Evolutionary conservation across 169 alveolate species (phyloP).

Genomic region (Plasmodium gonderi): DNA sequence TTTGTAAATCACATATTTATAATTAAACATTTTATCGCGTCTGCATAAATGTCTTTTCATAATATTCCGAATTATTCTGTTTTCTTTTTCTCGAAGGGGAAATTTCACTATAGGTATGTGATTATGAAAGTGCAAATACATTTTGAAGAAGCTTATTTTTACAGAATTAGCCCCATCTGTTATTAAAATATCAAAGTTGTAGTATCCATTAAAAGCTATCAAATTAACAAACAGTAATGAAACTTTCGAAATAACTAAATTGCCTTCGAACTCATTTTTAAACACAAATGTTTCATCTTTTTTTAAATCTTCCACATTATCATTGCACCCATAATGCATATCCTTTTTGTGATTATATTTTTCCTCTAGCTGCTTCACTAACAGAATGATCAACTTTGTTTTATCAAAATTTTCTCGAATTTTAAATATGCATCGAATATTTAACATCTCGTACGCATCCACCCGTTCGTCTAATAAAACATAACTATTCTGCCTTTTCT

Average conservation of each 20-base stretch:
- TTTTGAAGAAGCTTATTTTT: constrained; percentile 10
- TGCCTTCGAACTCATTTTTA: constrained; percentile 11
- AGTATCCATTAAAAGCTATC: constrained; percentile 23
- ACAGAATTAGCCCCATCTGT: constrained; percentile 31
- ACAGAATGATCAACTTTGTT: not conserved
- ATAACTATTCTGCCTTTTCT: constrained; percentile 3
- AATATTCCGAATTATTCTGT: not conserved
- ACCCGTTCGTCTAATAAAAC: not conserved
- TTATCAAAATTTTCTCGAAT: not conserved
- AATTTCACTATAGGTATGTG: constrained; percentile 17
- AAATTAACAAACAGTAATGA: constrained; percentile 45
- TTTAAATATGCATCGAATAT: constrained; percentile 19
- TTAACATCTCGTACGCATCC: not conserved
- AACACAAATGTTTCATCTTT: constrained; percentile 50
- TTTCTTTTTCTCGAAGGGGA: constrained; percentile 6
- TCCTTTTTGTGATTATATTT: not conserved
- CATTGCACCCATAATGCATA: not conserved
- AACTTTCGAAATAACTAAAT: constrained; percentile 22
- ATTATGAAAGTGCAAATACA: constrained; percentile 24
- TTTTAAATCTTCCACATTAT: constrained; percentile 18
- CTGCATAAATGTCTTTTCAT: constrained; percentile 5
- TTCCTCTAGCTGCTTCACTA: constrained; percentile 17
- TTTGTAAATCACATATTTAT: constrained; percentile 19
- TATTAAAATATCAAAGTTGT: constrained; percentile 26
- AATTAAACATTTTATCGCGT: not conserved